A percentile compares a stretch with the other conserved stretches of the same genome.
These are phyloP conservation scores for Agrocybe praecox DNA, from an alignment of 768 basidiomycete genomes.

Conservation along the genomic window DNA sequence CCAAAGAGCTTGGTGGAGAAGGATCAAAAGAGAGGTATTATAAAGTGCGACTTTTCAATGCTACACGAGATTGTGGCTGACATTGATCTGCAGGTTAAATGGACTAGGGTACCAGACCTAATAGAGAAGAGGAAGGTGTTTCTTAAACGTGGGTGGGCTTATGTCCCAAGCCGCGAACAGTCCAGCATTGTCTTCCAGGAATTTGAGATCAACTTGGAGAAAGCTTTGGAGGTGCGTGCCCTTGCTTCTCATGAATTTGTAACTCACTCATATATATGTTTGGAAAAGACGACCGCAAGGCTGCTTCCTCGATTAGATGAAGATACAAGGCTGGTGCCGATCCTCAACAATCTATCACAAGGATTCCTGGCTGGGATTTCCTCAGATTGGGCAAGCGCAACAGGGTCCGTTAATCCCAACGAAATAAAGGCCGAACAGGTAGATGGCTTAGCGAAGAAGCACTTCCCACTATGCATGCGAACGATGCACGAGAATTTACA, in stretches of 20 bases:
- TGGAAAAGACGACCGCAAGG: conserved; percentile 74
- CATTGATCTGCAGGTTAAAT: conserved; percentile 69
- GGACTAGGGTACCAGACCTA: conserved; percentile 94
- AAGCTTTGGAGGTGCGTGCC: conserved; percentile 69
- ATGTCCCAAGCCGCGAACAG: conserved; percentile 75
- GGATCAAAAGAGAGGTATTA: conserved; percentile 62
- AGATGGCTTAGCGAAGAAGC: conserved; percentile 80
- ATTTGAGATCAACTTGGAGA: conserved; percentile 73
- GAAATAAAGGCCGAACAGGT: conserved; percentile 94
- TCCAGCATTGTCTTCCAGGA: conserved; percentile 88
- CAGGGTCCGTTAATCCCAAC: conserved; percentile 54
- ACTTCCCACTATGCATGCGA: conserved; percentile 97
- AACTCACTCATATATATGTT: neutral
- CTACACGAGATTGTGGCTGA: neutral
- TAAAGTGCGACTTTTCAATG: conserved; percentile 50
- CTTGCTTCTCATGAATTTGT: neutral
- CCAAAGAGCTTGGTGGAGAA: conserved; percentile 42
- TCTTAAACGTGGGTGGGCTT: conserved; percentile 83
- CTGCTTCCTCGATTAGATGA: conserved; percentile 91
- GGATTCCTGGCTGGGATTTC: conserved; percentile 92
- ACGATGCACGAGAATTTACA: conserved; percentile 80
- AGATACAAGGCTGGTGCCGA: conserved; percentile 86
- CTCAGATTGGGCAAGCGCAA: conserved; percentile 72
- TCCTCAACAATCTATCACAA: conserved; percentile 89
- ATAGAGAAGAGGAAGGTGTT: conserved; percentile 82